phyloP scores from a whole-genome alignment of 2,329 filamentous ascomycete genomes.

The Nemania abortiva region DNA sequence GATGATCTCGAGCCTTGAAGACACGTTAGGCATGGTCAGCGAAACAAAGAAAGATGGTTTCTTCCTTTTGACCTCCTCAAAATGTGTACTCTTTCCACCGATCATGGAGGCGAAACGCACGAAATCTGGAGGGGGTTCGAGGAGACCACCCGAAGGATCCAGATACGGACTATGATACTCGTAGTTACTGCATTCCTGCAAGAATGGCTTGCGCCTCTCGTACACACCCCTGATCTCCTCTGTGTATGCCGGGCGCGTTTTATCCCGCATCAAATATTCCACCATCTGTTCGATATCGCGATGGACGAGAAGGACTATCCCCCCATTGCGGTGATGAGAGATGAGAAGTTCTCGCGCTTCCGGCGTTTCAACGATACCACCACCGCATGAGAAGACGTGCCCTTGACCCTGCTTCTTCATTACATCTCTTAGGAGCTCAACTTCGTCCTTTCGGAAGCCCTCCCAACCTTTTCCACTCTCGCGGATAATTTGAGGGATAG shows the following conservation, averaged over 20 bases:
- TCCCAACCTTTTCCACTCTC: slow-evolving; percentile 79
- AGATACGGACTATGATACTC: slow-evolving; percentile 86
- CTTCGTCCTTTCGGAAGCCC: slow-evolving; percentile 84
- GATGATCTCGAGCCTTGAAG: slow-evolving; percentile 72
- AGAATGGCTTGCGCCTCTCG: slow-evolving; percentile 88
- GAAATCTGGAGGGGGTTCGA: slow-evolving; percentile 74
- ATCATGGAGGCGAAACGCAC: slow-evolving; percentile 77
- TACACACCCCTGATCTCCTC: slow-evolving; percentile 95
- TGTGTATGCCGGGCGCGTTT: slow-evolving; percentile 90
- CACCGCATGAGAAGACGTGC: slow-evolving; percentile 92
- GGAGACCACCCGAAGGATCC: slow-evolving; percentile 56
- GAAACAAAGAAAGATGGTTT: slow-evolving; percentile 92
- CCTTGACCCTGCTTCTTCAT: slow-evolving; percentile 80
- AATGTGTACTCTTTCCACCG: slow-evolving; percentile 70
- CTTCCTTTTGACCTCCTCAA: slow-evolving; percentile 69
- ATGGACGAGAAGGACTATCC: slow-evolving; percentile 87
- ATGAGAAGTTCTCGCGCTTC: slow-evolving; percentile 81
- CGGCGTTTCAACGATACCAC: slow-evolving; percentile 88
- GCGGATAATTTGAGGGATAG: slow-evolving; percentile 88
- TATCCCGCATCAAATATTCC: slow-evolving; percentile 87
- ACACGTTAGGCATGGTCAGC: slow-evolving; percentile 82
- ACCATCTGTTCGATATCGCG: slow-evolving; percentile 90
- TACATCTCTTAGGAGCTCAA: slow-evolving; percentile 77
- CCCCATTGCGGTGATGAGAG: slow-evolving; percentile 79
- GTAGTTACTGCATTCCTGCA: slow-evolving; percentile 91